Percentiles rank a stretch among this genome's conserved stretches.
Evolutionary conservation across 306 rosid genomes (phyloP).

Genomic region (Trifolium pratense): DNA sequence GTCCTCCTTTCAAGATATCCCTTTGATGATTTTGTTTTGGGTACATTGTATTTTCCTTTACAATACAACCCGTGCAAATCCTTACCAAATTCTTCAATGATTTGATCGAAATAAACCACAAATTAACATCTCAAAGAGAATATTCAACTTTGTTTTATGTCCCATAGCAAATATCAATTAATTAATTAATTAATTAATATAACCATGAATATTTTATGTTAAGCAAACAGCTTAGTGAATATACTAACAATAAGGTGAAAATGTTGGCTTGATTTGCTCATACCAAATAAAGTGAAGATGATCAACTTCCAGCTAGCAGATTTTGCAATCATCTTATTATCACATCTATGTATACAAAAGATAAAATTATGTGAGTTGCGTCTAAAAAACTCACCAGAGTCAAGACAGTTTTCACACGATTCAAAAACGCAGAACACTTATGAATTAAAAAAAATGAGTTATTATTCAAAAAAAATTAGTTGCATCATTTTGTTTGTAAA

Average conservation of each 20-base stretch:
- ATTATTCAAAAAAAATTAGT: not conserved
- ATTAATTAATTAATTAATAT: not conserved
- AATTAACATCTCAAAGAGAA: not conserved
- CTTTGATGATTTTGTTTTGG: constrained; percentile 29
- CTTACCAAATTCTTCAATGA: constrained; percentile 31
- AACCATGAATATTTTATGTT: not conserved
- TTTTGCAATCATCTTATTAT: constrained; percentile 29
- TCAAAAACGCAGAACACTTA: not conserved
- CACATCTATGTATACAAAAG: not conserved
- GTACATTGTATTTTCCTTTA: constrained; percentile 34
- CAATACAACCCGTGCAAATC: constrained; percentile 32
- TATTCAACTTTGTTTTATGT: not conserved
- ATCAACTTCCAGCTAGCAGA: constrained; percentile 40
- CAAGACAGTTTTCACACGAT: no score
- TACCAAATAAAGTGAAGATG: constrained; percentile 34
- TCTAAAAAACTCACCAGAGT: not conserved
- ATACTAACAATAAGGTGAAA: constrained; percentile 2
- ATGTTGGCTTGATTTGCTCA: constrained; percentile 9
- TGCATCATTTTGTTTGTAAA: not conserved
- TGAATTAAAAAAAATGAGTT: not conserved
- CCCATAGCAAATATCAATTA: no score
- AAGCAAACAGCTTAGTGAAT: not conserved
- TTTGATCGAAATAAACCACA: constrained; percentile 21
- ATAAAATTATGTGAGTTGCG: not conserved
- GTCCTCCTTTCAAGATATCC: constrained; percentile 42